Conservation (phyloP, 768 basidiomycete species). For the Auricularia sp. region DNA sequence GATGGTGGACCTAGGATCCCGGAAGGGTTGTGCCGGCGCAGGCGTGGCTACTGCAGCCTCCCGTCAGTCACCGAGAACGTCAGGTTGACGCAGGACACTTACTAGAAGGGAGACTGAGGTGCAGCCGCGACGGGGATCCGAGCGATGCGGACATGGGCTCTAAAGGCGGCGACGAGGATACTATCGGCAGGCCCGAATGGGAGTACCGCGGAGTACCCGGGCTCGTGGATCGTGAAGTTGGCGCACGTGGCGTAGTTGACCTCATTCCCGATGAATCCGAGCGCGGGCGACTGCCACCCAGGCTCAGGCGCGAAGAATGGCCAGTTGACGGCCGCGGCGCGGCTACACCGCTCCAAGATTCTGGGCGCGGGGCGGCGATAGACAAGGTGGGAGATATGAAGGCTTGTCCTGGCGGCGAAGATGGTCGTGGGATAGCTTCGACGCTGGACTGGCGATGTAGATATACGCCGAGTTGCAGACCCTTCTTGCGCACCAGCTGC, state of each 20-base stretch:
- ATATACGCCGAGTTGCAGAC: constrained; percentile 74
- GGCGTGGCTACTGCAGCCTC: constrained; percentile 28
- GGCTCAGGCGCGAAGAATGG: background rate
- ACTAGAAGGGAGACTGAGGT: constrained; percentile 9
- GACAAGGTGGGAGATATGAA: background rate
- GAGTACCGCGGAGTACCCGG: background rate
- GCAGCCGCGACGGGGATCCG: constrained; percentile 15
- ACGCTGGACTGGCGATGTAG: constrained; percentile 76
- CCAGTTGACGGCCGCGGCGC: background rate
- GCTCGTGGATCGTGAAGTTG: background rate
- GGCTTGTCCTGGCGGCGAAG: constrained; percentile 31
- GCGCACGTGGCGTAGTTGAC: background rate
- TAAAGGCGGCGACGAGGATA: constrained; percentile 1
- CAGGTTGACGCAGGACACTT: constrained; percentile 5
- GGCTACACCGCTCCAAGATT: background rate
- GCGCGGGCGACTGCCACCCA: background rate
- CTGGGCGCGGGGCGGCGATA: background rate
- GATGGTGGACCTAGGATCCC: constrained; percentile 61
- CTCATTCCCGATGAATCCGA: background rate
- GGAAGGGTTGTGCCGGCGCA: constrained; percentile 51
- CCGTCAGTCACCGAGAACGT: constrained; percentile 1
- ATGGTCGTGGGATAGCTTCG: constrained; percentile 68
- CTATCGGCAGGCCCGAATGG: background rate
- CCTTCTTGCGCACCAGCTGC: constrained; percentile 78
- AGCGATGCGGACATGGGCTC: constrained; percentile 13